These are phyloP conservation scores for Neocallimastix lanati DNA, from an alignment of 192 early-diverging fungal species.

Conservation along the genomic window DNA sequence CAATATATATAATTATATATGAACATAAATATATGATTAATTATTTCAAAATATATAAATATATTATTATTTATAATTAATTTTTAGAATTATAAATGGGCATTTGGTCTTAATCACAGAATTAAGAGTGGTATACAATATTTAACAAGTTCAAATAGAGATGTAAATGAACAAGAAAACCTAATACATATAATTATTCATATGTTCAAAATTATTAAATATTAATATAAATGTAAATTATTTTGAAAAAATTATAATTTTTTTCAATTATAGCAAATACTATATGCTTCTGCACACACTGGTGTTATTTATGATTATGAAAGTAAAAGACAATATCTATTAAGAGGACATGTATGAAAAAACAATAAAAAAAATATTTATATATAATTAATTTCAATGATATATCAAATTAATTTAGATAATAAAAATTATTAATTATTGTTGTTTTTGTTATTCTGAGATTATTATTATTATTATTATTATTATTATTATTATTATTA, in stretches of 20 bases:
- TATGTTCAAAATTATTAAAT: too few species aligned
- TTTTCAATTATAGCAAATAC: slow-evolving; percentile 5
- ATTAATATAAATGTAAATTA: too few species aligned
- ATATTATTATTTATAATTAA: too few species aligned
- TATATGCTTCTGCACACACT: slow-evolving; percentile 29
- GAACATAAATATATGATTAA: too few species aligned
- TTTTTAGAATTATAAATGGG: neutral
- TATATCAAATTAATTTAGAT: too few species aligned
- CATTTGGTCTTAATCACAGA: neutral
- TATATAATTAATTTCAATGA: too few species aligned
- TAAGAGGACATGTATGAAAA: slow-evolving; percentile 29
- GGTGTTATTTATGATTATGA: slow-evolving; percentile 29
- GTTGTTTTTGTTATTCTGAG: slow-evolving; percentile 1
- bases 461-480: neutral
- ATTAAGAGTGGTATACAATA: neutral
- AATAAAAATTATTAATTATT: too few species aligned
- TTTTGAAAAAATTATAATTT: too few species aligned
- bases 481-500: neutral
- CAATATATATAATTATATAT: too few species aligned
- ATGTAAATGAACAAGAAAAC: too few species aligned
- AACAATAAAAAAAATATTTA: neutral
- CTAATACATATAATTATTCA: too few species aligned
- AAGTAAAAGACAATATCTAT: slow-evolving; percentile 19
- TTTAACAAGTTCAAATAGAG: neutral
- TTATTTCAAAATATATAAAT: too few species aligned